These are phyloP conservation scores for Bryoglossum gracile DNA, from an alignment of 495 filamentous ascomycete species.

Conservation along the genomic window DNA sequence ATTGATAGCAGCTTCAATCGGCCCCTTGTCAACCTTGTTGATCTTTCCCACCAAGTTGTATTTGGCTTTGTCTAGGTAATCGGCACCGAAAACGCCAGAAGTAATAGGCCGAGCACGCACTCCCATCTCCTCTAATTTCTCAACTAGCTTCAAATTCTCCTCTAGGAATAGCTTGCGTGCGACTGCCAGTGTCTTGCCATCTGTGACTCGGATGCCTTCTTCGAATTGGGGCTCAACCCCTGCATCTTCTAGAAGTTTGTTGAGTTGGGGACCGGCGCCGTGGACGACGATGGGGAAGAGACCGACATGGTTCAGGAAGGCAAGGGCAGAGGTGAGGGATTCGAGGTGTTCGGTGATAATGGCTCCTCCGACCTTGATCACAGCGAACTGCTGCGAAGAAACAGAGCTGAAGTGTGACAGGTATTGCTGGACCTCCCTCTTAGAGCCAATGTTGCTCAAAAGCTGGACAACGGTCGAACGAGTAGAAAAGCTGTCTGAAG, in stretches of 20 bases:
- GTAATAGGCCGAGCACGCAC: constrained; percentile 88
- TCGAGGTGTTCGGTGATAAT: constrained; percentile 95
- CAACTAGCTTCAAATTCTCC: constrained; percentile 92
- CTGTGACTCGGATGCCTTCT: constrained; percentile 92
- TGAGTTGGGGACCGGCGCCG: constrained; percentile 92
- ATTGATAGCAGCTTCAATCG: constrained; percentile 86
- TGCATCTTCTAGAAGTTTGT: constrained; percentile 83
- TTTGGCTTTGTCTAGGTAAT: constrained; percentile 90
- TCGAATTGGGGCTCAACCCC: constrained; percentile 95
- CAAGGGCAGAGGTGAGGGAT: constrained; percentile 77
- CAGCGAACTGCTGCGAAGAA: constrained; percentile 94
- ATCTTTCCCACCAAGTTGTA: constrained; percentile 95
- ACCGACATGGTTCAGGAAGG: constrained; percentile 92
- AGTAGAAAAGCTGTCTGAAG: constrained; percentile 43
- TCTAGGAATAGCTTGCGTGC: constrained; percentile 88
- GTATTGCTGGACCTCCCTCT: constrained; percentile 97
- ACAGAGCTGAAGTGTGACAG: constrained; percentile 96
- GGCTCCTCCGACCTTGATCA: constrained; percentile 97
- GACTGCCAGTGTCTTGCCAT: constrained; percentile 88
- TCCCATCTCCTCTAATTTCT: constrained; percentile 85
- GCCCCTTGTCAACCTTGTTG: constrained; percentile 81
- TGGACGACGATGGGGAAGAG: constrained; percentile 96
- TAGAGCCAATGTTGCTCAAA: constrained; percentile 92
- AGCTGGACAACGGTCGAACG: constrained; percentile 88
- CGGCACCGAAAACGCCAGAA: constrained; percentile 87